Evolutionary conservation across 2,329 filamentous ascomycete genomes (phyloP).

Genomic region (Fusarium papillatum): DNA sequence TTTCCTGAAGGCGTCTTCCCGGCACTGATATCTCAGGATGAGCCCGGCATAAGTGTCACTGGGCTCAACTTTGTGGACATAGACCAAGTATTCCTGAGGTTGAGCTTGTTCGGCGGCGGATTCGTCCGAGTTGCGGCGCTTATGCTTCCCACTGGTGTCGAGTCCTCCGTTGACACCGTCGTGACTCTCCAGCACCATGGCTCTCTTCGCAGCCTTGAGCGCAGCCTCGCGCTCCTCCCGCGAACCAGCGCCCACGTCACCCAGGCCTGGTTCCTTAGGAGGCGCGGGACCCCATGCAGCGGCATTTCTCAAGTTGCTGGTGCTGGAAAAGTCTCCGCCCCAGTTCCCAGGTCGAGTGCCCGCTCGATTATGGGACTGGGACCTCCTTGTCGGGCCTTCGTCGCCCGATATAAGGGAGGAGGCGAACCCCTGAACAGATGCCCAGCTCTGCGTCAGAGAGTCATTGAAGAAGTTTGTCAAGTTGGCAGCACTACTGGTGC

Average conservation of each 20-base stretch:
- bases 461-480: slow-evolving; percentile 60
- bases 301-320: slow-evolving; percentile 29
- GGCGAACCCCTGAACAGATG: slow-evolving; percentile 68
- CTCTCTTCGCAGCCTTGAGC: slow-evolving; percentile 68
- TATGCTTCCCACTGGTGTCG: slow-evolving; percentile 68
- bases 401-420: slow-evolving; percentile 55
- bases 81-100: slow-evolving; percentile 84
- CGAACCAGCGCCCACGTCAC: slow-evolving; percentile 68
- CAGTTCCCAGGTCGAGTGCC: slow-evolving; percentile 37
- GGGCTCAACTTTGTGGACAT: slow-evolving; percentile 87
- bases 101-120: slow-evolving; percentile 65
- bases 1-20: slow-evolving; percentile 85
- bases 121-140: slow-evolving; percentile 79
- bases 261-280: slow-evolving; percentile 51
- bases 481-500: slow-evolving; percentile 52
- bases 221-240: slow-evolving; percentile 66
- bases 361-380: slow-evolving; percentile 40
- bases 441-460: slow-evolving; percentile 67
- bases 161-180: slow-evolving; percentile 71
- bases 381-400: slow-evolving; percentile 35
- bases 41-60: slow-evolving; percentile 93
- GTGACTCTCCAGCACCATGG: slow-evolving; percentile 72
- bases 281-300: slow-evolving; percentile 65
- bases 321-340: slow-evolving; percentile 32
- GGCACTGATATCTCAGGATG: slow-evolving; percentile 90